Conservation (phyloP, 768 basidiomycete genomes). For the Lactarius hatsudake region DNA sequence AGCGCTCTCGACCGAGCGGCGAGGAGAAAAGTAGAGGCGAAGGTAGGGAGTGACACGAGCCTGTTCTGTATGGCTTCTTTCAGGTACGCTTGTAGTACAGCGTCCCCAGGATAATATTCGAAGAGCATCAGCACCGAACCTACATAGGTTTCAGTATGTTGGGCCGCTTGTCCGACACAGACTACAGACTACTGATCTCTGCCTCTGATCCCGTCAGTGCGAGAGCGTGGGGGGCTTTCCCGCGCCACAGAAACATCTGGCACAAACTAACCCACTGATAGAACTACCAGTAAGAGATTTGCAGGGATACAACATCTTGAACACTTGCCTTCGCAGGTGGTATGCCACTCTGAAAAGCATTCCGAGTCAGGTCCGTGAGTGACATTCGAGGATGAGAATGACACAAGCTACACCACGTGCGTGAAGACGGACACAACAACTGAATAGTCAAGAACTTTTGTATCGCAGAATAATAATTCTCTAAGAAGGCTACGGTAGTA, state of each 20-base stretch:
- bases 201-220: constrained; percentile 41
- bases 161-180: not conserved
- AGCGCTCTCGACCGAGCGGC: constrained; percentile 63
- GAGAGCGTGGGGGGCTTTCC: constrained; percentile 35
- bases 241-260: constrained; percentile 55
- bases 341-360: constrained; percentile 70
- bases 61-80: constrained; percentile 54
- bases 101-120: constrained; percentile 66
- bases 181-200: constrained; percentile 57
- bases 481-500: not conserved
- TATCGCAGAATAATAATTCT: not conserved
- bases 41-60: constrained; percentile 55
- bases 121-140: constrained; percentile 70
- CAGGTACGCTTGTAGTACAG: constrained; percentile 63
- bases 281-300: constrained; percentile 17
- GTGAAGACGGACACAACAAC: not conserved
- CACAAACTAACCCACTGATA: constrained; percentile 66
- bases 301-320: not conserved
- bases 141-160: constrained; percentile 31
- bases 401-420: not conserved
- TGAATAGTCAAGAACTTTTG: not conserved
- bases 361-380: constrained; percentile 64
- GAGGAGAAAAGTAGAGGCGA: constrained; percentile 63
- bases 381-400: constrained; percentile 46
- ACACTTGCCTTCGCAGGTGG: constrained; percentile 57